Percentiles rank a stretch among this genome's conserved stretches.
These are phyloP conservation scores for Trametes elegans DNA, from an alignment of 768 basidiomycete genomes.

Conservation along the genomic window DNA sequence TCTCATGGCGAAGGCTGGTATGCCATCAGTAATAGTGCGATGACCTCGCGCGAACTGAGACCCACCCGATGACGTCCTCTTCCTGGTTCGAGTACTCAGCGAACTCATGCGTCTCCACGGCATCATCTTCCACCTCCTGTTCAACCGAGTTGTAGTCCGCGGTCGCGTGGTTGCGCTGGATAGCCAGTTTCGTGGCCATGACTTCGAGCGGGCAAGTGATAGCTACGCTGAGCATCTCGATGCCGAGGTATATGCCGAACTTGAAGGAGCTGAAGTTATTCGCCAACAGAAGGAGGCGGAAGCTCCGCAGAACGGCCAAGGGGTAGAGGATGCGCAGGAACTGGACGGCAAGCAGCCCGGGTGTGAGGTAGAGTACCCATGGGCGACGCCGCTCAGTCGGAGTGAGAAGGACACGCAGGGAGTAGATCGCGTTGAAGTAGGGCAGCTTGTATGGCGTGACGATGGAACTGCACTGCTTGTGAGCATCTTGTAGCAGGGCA, in stretches of 20 bases:
- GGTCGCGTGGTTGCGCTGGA: slow-evolving; percentile 81
- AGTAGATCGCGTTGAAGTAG: slow-evolving; percentile 53
- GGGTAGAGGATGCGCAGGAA: slow-evolving; percentile 44
- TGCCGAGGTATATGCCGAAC: slow-evolving; percentile 52
- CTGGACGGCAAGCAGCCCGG: slow-evolving; percentile 52
- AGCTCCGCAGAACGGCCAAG: slow-evolving; percentile 40
- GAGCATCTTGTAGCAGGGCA: not conserved
- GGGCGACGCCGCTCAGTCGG: slow-evolving; percentile 77
- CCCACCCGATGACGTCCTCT: slow-evolving; percentile 85
- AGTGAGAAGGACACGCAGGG: slow-evolving; percentile 71
- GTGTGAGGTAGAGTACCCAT: slow-evolving; percentile 80
- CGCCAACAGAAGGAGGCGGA: slow-evolving; percentile 58
- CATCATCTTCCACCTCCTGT: slow-evolving; percentile 70
- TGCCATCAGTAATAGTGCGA: not conserved
- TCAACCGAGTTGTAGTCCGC: slow-evolving; percentile 71
- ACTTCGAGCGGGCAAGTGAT: slow-evolving; percentile 79
- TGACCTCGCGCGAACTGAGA: not conserved
- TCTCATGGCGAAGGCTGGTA: slow-evolving; percentile 66
- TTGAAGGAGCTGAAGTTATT: slow-evolving; percentile 49
- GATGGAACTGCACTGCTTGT: slow-evolving; percentile 53
- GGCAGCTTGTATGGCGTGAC: slow-evolving; percentile 79
- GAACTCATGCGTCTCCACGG: slow-evolving; percentile 59
- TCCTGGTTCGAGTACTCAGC: slow-evolving; percentile 67
- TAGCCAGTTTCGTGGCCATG: slow-evolving; percentile 71
- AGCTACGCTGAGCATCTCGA: slow-evolving; percentile 54